phyloP scores from a whole-genome alignment of 495 filamentous ascomycete species.

The Niebla homalea region DNA sequence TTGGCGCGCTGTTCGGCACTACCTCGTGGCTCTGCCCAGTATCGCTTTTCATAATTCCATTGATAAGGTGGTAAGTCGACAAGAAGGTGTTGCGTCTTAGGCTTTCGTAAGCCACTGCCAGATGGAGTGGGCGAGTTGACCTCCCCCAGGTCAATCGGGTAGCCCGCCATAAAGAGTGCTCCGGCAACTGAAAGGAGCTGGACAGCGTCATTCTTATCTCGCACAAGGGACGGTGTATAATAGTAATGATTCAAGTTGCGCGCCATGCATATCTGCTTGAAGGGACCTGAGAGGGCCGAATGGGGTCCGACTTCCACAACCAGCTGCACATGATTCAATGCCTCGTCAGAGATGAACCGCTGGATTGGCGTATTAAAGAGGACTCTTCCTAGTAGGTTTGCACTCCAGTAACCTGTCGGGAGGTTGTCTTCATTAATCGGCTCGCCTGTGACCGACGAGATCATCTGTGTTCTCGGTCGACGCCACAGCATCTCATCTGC shows the following conservation, averaged over 20 bases:
- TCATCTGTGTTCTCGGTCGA: too few species aligned
- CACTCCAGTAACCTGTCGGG: too few species aligned
- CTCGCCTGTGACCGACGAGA: too few species aligned
- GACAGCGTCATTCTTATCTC: slow-evolving; percentile 15
- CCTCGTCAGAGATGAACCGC: too few species aligned
- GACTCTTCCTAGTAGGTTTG: too few species aligned
- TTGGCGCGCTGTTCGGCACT: slow-evolving; percentile 30
- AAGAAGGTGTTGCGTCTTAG: slow-evolving; percentile 6
- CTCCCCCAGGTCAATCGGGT: neutral
- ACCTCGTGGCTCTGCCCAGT: slow-evolving; percentile 21
- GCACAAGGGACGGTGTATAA: slow-evolving; percentile 18
- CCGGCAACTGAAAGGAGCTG: slow-evolving; percentile 15
- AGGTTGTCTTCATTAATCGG: too few species aligned
- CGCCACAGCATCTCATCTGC: neutral
- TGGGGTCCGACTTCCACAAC: slow-evolving; percentile 7
- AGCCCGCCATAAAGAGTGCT: slow-evolving; percentile 3
- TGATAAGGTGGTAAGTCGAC: slow-evolving; percentile 14
- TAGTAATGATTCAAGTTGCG: neutral
- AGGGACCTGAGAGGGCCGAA: neutral
- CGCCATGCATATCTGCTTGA: neutral
- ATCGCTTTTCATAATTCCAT: slow-evolving; percentile 14
- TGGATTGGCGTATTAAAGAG: too few species aligned
- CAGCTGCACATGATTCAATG: too few species aligned
- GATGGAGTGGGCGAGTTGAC: neutral
- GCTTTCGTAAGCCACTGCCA: too few species aligned